Conservation (phyloP, 2,329 filamentous ascomycete species). For the Apiospora malaysiana region DNA sequence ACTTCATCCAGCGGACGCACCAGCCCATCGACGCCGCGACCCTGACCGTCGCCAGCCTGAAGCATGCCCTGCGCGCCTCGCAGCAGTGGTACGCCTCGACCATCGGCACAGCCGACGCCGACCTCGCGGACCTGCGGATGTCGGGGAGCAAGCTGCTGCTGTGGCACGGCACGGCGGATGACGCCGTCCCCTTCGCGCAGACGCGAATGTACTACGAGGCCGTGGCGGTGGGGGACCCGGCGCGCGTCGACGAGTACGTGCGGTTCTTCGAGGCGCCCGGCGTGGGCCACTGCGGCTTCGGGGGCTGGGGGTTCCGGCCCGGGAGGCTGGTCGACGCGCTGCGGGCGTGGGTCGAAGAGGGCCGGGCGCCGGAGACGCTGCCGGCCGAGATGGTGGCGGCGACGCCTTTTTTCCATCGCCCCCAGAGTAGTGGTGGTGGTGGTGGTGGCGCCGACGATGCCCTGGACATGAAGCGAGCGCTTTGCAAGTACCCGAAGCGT, state of each 20-base stretch:
- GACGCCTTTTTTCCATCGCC: not conserved
- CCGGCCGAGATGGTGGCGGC: not conserved
- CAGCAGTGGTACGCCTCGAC: slow-evolving; percentile 18
- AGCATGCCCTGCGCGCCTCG: slow-evolving; percentile 1
- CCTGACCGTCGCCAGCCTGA: not conserved
- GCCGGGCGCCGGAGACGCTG: not conserved
- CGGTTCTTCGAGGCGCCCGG: slow-evolving; percentile 15
- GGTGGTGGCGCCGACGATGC: no score
- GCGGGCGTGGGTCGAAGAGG: slow-evolving; percentile 11
- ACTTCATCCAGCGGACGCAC: slow-evolving; percentile 8
- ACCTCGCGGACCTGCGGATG: not conserved
- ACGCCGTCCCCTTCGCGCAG: not conserved
- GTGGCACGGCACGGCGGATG: slow-evolving; percentile 12
- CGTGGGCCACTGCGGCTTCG: slow-evolving; percentile 13
- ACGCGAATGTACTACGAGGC: not conserved
- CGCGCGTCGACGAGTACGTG: slow-evolving; percentile 1
- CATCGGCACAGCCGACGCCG: slow-evolving; percentile 14
- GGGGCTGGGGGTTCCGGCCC: not conserved
- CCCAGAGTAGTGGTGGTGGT: no score
- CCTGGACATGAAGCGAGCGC: not conserved
- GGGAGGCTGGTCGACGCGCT: not conserved
- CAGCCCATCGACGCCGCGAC: not conserved
- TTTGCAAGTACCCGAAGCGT: slow-evolving; percentile 16
- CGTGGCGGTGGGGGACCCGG: not conserved
- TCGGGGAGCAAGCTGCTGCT: not conserved